Conservation (phyloP, 2,329 filamentous ascomycete genomes). For the Colletotrichum sp. region DNA sequence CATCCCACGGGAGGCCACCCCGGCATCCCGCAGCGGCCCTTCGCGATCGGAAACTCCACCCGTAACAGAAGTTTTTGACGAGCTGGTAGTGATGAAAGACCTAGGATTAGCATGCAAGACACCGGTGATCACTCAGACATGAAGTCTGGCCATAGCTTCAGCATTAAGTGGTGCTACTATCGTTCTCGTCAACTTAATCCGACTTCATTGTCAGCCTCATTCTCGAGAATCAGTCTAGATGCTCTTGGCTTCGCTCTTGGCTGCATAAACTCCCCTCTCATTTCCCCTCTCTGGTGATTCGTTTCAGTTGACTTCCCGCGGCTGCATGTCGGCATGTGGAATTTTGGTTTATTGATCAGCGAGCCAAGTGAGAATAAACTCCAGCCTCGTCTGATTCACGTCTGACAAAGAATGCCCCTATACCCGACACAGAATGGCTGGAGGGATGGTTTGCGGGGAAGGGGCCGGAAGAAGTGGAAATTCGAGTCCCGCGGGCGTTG, state of each 20-base stretch:
- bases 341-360: neutral
- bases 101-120: neutral
- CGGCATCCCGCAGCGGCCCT: neutral
- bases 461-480: neutral
- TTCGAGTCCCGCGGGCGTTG: neutral
- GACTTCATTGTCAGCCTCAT: neutral
- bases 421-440: neutral
- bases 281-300: neutral
- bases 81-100: neutral
- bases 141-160: neutral
- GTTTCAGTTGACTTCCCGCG: neutral
- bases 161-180: neutral
- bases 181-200: neutral
- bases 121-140: neutral
- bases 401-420: neutral
- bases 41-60: neutral
- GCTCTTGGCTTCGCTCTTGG: neutral
- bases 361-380: neutral
- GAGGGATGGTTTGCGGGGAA: neutral
- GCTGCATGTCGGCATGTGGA: neutral
- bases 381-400: neutral
- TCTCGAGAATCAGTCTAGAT: neutral
- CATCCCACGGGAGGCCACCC: neutral
- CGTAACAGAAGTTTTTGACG: neutral
- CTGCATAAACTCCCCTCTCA: neutral